phyloP scores from a whole-genome alignment of 1,284 basidiomycete genomes.

The Grifola frondosa region DNA sequence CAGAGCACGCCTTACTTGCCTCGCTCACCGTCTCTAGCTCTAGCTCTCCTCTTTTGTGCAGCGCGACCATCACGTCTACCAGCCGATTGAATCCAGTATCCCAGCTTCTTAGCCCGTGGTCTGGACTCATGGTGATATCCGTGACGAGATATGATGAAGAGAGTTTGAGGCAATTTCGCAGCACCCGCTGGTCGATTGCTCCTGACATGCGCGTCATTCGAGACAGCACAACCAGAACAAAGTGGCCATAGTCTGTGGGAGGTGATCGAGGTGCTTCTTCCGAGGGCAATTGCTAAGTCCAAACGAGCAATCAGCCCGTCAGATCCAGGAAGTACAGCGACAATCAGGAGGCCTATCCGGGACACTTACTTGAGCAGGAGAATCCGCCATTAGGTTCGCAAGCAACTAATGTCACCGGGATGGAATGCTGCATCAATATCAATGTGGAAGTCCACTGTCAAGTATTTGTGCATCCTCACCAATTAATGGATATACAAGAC shows the following conservation, averaged over 20 bases:
- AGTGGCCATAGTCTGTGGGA: slow-evolving; percentile 56
- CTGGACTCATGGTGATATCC: slow-evolving; percentile 64
- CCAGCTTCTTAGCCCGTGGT: slow-evolving; percentile 60
- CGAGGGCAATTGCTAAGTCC: too few relatives aligned
- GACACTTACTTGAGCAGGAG: too few relatives aligned
- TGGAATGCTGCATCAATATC: too few relatives aligned
- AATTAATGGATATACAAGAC: too few relatives aligned
- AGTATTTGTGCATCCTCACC: too few relatives aligned
- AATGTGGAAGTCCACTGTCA: too few relatives aligned
- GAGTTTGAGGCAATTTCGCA: slow-evolving; percentile 64
- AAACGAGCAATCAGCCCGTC: too few relatives aligned
- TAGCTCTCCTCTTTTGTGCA: slow-evolving; percentile 62
- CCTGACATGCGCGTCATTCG: slow-evolving; percentile 47
- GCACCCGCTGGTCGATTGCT: slow-evolving; percentile 57
- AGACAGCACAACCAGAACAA: slow-evolving; percentile 55
- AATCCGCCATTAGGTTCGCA: too few relatives aligned
- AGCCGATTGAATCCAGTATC: slow-evolving; percentile 62
- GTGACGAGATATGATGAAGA: slow-evolving; percentile 75
- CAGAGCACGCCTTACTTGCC: slow-evolving; percentile 75
- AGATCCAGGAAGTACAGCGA: too few relatives aligned
- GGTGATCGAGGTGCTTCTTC: slow-evolving; percentile 19
- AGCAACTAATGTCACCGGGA: too few relatives aligned
- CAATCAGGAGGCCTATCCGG: too few relatives aligned
- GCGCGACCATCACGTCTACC: slow-evolving; percentile 66
- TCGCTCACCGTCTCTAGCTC: slow-evolving; percentile 70